Conservation (phyloP, 78 protist genomes). For the slime mould (Dictyostelium discoideum) region DNA sequence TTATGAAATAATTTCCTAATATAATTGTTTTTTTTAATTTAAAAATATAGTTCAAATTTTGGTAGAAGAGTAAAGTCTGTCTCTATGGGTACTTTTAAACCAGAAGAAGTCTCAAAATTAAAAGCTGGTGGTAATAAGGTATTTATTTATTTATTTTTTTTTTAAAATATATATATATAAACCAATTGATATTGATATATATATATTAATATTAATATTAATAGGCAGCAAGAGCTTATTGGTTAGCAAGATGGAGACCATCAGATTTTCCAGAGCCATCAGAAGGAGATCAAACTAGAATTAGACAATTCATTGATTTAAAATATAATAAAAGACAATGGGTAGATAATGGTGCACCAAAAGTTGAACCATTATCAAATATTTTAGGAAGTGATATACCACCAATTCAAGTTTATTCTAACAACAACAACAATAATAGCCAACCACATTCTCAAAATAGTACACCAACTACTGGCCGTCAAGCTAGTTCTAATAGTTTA, state of each 20-base stretch:
- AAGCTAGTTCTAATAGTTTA: neutral
- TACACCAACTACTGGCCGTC: neutral
- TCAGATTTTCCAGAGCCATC: constrained; percentile 81
- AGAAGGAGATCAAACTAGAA: constrained; percentile 42
- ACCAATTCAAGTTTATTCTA: constrained; percentile 37
- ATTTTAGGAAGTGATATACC: constrained; percentile 66
- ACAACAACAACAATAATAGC: neutral
- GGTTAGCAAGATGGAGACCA: constrained; percentile 82
- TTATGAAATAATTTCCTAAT: no score
- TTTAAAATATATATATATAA: neutral
- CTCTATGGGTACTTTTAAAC: constrained; percentile 83
- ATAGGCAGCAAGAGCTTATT: constrained; percentile 58
- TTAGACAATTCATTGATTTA: constrained; percentile 70
- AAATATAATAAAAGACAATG: constrained; percentile 68
- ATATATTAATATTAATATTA: neutral
- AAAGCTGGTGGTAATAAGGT: constrained; percentile 76
- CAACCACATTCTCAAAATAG: constrained; percentile 10
- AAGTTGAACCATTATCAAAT: constrained; percentile 67
- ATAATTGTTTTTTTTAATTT: neutral
- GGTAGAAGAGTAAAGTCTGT: constrained; percentile 83
- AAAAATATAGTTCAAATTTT: constrained; percentile 35
- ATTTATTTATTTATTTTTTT: neutral
- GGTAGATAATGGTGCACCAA: constrained; percentile 42
- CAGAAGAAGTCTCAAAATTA: constrained; percentile 78
- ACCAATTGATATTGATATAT: no score